Base-by-base conservation (phyloP, 176 grass and related monocot genomes). In the Oryza longistaminata region DNA sequence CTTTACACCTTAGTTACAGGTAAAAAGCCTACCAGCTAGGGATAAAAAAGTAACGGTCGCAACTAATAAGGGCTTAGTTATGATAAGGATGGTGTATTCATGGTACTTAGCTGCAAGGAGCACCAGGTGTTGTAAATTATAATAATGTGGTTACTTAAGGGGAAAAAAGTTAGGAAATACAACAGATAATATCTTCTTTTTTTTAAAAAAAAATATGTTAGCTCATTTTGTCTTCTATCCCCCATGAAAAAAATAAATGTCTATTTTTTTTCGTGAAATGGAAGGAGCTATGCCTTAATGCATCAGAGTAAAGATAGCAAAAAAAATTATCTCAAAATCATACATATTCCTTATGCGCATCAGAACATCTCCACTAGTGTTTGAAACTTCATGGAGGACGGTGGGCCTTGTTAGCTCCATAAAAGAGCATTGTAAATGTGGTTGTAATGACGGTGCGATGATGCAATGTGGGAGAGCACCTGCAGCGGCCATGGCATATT, bases 1-100 rank as follows among this genome's bases (percentile, higher is more conserved):
- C 72, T 86, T 82, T 73, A 82, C 80, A 73, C 16, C 52, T 64
- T 62, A 62, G n/a, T 62, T 85, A 70, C 77, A 61, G 76, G n/a
- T 0, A n/a, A 73, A 52, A 85, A 75, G 43, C 43, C 33, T 78
- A 78, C 3, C 33, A 60, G 6, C 14, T 34, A 24, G 53, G 25
- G 71, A 82, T 81, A 82, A 86, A 82, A 90, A 90, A 61, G 67
- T 68, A 45, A 1, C 67, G 67, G 45, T 5, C 78, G 4, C 67
- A 13, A 50, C 22, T 81, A 58, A 35, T 73, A 29, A 76, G 55
- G 21, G 21, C 14, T 90, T 76, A 66, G 73, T 21, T 72, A 82
- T 72, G 17, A 58, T 60, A 24, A 42, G 42, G 73, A 71, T 45
- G 53, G 29, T 74, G 69, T 46, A 27, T 66, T 67, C 39, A 3